Base-by-base conservation (phyloP, 1,284 basidiomycete genomes). In the Exobasidium rhododendri region DNA sequence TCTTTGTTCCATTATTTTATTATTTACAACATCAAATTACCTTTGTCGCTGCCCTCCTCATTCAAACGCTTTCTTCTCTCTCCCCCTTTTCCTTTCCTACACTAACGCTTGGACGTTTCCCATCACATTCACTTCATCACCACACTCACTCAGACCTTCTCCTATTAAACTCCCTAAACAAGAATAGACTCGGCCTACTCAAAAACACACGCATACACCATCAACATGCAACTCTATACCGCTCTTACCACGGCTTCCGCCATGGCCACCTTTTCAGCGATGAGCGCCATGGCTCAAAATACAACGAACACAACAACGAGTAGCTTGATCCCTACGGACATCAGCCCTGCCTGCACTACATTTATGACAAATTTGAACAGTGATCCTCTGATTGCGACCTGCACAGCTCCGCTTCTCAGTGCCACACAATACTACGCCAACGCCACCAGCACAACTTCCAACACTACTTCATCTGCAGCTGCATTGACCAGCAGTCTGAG, bases 301-400 rank as follows among this genome's bases (percentile, higher is more conserved):
- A 50, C 47, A 50, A 50, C 47, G 10, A 26, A 24, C 20, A 50
- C 52, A 44, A 30, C 52, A 44, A 40, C 52, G 28, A n/a, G 29
- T 3, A 40, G 32, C 22, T 32, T 55, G 30, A 74, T 74, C 56
- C 71, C 71, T 35, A 56, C 64, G 31, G 55, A 61, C 61, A 46
- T 67, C 58, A 65, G 65, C 45, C 20, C 59, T 17, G 45, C 43
- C 30, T 74, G 73, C 53, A 30, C 51, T 3, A 59, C 57, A 50
- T 73, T 73, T 65, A 58, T 74, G 47, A 58, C 61, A 40, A 61
- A 59, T 0, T 64, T 74, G 59, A 73, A 74, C 64, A 58, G 67
- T 13, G 73, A 74, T 51, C 22, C 61, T 5, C 52, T 56, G 46
- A 64, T 74, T 55, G 53, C 61, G 29, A 56, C 63, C 0, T 74